Conservation (phyloP, 75 land plant genomes). For the Azolla pinnata region DNA sequence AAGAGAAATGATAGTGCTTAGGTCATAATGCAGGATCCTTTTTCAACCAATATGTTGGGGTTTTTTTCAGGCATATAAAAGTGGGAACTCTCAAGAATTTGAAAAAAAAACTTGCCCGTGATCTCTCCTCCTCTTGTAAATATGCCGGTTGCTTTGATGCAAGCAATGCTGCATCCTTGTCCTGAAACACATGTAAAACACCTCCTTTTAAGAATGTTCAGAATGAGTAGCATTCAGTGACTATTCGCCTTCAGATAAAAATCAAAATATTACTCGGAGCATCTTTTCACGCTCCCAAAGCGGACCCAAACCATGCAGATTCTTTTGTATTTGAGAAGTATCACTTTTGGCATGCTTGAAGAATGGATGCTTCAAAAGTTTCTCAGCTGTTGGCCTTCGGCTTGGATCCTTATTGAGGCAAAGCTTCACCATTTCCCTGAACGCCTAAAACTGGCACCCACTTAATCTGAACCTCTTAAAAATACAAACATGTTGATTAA, state of each 20-base stretch:
- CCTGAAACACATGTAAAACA: slow-evolving; percentile 27
- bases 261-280: slow-evolving; percentile 63
- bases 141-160: slow-evolving; percentile 91
- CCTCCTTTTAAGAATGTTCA: neutral
- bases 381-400: slow-evolving; percentile 24
- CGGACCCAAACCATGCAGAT: slow-evolving; percentile 73
- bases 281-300: slow-evolving; percentile 88
- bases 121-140: slow-evolving; percentile 82
- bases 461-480: neutral
- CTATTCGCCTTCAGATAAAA: neutral
- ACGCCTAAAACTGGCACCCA: slow-evolving; percentile 23
- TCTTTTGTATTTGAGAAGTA: slow-evolving; percentile 37
- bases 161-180: slow-evolving; percentile 87
- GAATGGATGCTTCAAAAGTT: slow-evolving; percentile 22
- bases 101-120: slow-evolving; percentile 43
- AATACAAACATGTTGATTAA: neutral
- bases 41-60: neutral
- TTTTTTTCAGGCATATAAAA: neutral
- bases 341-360: slow-evolving; percentile 14
- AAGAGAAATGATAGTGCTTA: too few species aligned
- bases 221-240: neutral
- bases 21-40: too few species aligned
- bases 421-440: slow-evolving; percentile 12
- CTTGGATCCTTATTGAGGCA: slow-evolving; percentile 20
- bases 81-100: neutral